A percentile compares a stretch with the other conserved stretches of the same genome.
phyloP scores from a whole-genome alignment of 2,329 filamentous ascomycete genomes.

The Colletotrichum eleusines region DNA sequence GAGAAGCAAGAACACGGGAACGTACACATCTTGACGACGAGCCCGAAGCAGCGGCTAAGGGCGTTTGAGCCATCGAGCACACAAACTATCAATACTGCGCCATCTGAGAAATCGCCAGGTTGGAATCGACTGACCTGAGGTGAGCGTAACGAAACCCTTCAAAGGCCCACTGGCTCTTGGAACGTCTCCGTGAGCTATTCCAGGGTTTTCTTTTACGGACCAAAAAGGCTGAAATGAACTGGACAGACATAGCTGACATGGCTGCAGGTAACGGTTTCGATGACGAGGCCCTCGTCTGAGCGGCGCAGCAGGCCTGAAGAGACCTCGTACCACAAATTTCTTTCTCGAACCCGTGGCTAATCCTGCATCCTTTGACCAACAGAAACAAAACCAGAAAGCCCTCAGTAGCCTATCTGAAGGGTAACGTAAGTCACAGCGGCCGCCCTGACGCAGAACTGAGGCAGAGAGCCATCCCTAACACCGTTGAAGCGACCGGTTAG shows the following conservation, averaged over 20 bases:
- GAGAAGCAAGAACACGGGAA: not conserved
- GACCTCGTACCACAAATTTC: not conserved
- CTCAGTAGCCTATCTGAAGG: not conserved
- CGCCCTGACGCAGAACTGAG: not conserved
- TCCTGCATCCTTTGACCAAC: not conserved
- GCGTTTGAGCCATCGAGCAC: not conserved
- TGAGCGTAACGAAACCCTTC: too few species aligned
- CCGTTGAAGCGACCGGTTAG: slow-evolving; percentile 4
- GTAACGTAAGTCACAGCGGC: slow-evolving; percentile 1
- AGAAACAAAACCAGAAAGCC: not conserved
- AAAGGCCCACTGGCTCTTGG: not conserved
- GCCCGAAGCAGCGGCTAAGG: not conserved
- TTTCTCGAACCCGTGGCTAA: slow-evolving; percentile 4
- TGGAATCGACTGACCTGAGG: not conserved
- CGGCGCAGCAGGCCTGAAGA: not conserved
- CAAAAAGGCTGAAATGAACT: not conserved
- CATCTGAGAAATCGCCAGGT: too few species aligned
- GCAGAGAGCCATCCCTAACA: not conserved
- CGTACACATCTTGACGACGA: too few species aligned
- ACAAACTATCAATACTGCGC: not conserved
- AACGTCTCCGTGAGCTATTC: not conserved
- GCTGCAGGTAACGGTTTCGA: not conserved
- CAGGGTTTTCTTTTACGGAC: not conserved
- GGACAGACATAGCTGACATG: not conserved
- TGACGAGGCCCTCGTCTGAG: not conserved